Evolutionary conservation across 108 stramenopile genomes (phyloP), one percentile per base, ranked within the genome.

Genomic region (Epithemia pelagica): DNA sequence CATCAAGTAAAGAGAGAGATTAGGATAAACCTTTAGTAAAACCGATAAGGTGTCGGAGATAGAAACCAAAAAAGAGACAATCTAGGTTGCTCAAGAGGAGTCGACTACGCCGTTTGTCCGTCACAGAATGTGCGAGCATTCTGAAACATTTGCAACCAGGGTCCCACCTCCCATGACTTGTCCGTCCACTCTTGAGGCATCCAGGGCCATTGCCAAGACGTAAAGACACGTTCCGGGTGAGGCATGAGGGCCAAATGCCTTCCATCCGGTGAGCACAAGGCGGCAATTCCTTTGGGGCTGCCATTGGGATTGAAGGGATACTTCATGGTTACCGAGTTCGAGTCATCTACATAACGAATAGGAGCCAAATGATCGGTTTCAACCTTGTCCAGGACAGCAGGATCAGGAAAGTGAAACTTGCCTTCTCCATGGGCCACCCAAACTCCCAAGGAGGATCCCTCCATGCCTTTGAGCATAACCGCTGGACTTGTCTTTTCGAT

Each of bases 251-350:
- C 99, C 24, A 99, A 76, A 81, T 98, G 97, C 10, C 98, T 83
- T 51, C 99, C 99, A 69, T 97, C 96, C 56, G 90, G 93, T n/a
- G 97, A 98, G 73, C 96, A 97, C n/a, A 99, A 80, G 20, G 95
- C 99, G 52, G 99, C 96, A 66, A 99, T 94, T 51, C 99, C 99
- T 29, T 80, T 88, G 2, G 96, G 95, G 67, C 96, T 96, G 31
- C 99, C 99, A 75, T 99, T 99, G 19, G 99, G 97, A 73, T 98
- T 98, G 84, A 96, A 94, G 7, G 99, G 99, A 74, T 99, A 99
- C 32, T 71, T 91, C 68, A 97, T 87, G 26, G 99, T 99, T 18
- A 92, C 75, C 51, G 87, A 80, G 71, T 95, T 94, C 26, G 64
- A 71, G 68, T 99, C 99, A 69, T 99, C 92, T 22, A 96, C 97